Base-by-base conservation (phyloP, 805 yeast genomes). In the Pichia nakasei region DNA sequence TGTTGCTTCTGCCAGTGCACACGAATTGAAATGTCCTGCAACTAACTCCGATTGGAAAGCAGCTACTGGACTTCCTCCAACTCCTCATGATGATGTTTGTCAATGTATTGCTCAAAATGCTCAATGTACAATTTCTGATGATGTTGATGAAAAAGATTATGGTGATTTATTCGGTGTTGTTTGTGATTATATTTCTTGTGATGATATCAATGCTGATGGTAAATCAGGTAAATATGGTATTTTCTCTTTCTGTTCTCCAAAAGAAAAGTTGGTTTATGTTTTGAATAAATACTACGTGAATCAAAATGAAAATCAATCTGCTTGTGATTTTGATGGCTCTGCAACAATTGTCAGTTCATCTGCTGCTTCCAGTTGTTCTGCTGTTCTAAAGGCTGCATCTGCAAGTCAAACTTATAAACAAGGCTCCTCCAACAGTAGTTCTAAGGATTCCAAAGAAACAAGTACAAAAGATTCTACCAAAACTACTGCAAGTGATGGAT, bases 311-410 rank as follows among this genome's bases (percentile, higher is more conserved):
- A 49, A 53, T 39, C 44, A 61, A 2, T 62, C 75, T 41, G 89
- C 83, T 46, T 85, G 95, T 68, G 77, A 75, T 61, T 85, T 83
- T 62, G 59, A 59, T 44, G 91, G 94, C 44, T 72, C 81, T 46
- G 93, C 89, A 31, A 57, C 82, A n/a, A 45, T 76, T 43, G 57
- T 59, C 43, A 60, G 73, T 29, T 70, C 70, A 32, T 64, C 76
- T 20, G 39, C 57, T 29, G 55, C 54, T 7, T 50, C 59, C 9
- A 59, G 75, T 35, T 81, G 88, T 67, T 52, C 75, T 22, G 67
- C 77, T 26, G 56, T 71, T 48, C 56, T 75, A 13, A 43, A 41
- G 13, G 31, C 33, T 15, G 50, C 48, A 9, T 26, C 53, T 3
- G 52, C 38, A 15, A 54, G 58, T 11, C 52, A 64, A 12, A 44